Base-by-base conservation (phyloP, 1,139 yeast genomes). In the Protomyces lactucae-debilis region DNA sequence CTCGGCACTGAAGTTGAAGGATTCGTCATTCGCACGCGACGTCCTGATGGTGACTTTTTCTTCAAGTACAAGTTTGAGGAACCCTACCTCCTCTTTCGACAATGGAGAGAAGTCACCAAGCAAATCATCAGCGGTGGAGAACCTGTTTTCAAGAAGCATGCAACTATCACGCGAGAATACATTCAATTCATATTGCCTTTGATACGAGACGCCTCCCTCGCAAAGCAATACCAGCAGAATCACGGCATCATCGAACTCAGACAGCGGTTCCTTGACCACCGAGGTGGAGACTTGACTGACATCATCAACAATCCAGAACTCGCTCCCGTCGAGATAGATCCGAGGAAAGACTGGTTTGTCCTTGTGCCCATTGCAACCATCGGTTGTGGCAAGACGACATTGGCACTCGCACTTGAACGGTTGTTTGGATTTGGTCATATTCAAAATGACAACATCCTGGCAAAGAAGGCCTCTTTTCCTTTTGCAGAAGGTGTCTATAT, bases 41-140 rank as follows among this genome's bases (percentile, higher is more conserved):
- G 69, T 16, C 69, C 65, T 16, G 72, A 54, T 14, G 54, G 48
- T 2, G 43, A 52, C 8, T 90, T 82, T 71, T 90, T 95, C 75
- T 95, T 91, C 82, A 95, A 95, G 76, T 93, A 80, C 77, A 95
- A 95, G 75, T 93, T 95, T 73, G 96, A 91, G 70, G 97, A 95
- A 75, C 99, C 99, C 0, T 95, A 95, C 72, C 77, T 90, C 61
- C 81, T 95, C 79, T 95, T 91, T 73, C 81, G 99, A 66, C 91
- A 88, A 72, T 85, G 95, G 82, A 81, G 99, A 68, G 98, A 93
- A 72, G 87, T 85, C 0, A 90, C 98, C 0, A 86, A 83, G 71
- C 78, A 78, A 54, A 82, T 82, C 67, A 77, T 92, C n/a, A 70
- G 71, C 1, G 72, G 71, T 32, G 53, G 67, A 36, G 80, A 79